Evolutionary conservation across 345 rosid genomes (phyloP).

Genomic region (Rhodamnia rubescens): DNA sequence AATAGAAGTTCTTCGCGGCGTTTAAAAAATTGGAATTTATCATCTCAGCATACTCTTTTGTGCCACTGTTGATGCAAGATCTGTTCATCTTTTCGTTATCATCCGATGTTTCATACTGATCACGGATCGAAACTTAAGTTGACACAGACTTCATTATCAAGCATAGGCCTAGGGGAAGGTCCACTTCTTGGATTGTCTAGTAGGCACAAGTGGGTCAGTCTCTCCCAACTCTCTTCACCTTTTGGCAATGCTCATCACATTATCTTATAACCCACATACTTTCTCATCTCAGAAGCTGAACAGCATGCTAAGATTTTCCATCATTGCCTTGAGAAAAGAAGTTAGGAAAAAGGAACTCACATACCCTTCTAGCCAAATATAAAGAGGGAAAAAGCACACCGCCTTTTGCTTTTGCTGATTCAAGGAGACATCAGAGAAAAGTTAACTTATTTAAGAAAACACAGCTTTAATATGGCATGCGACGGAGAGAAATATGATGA

Average conservation of each 20-base stretch:
- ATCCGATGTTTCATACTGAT: background rate
- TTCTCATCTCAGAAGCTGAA: slow-evolving; percentile 14
- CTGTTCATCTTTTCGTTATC: background rate
- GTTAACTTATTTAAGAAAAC: background rate
- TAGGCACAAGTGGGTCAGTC: slow-evolving; percentile 13
- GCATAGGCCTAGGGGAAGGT: background rate
- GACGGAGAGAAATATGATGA: background rate
- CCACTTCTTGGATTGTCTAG: background rate
- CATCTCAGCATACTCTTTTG: background rate
- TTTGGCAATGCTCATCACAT: slow-evolving; percentile 18
- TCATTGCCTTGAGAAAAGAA: slow-evolving; percentile 10
- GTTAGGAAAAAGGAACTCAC: background rate
- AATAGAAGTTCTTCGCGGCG: background rate
- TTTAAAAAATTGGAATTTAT: background rate
- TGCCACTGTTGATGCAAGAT: background rate
- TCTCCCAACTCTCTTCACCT: slow-evolving; percentile 1
- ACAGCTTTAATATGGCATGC: background rate
- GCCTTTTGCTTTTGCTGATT: background rate
- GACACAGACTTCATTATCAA: background rate
- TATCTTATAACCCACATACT: slow-evolving; percentile 22
- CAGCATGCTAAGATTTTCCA: slow-evolving; percentile 15
- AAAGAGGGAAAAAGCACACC: background rate
- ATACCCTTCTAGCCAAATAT: slow-evolving; percentile 5
- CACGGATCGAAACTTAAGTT: background rate
- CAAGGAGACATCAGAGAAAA: background rate